Evolutionary conservation across 2,329 filamentous ascomycete genomes (phyloP), one percentile per base, ranked within the genome.

Genomic region (Lasiodiplodia sp.): DNA sequence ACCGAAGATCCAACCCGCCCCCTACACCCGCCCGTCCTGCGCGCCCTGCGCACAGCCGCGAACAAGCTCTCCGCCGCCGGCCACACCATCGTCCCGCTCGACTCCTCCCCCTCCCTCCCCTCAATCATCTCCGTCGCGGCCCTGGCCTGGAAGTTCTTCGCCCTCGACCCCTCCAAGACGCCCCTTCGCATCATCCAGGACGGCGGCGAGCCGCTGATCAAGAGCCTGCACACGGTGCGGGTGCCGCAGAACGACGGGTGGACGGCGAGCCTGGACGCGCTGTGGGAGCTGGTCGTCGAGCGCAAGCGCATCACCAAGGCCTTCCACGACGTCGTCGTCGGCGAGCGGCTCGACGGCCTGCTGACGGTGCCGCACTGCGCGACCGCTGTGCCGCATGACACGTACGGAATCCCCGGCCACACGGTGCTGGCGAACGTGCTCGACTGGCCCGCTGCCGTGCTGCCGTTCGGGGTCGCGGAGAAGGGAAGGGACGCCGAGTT

Each of bases 361-460:
- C 64, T 89, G n/a, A 81, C 80, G 65, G 81, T 84, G 3, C 80
- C 81, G 3, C 82, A 85, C 6, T 83, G 85, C 71, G 81, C 77
- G 14, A 87, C 85, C 0, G 86, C 87, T 0, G 82, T 85, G 0
- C 78, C 65, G 18, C 65, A 67, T 7, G 65, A 67, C 21, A 52
- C 65, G 31, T 67, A 60, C 16, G 65, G 64, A 0, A 34, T 79
- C 0, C 77, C 82, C 1, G 74, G 79, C 0, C 86, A 85, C 65
- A 87, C 86, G 0, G 73, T 82, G 21, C 69, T 87, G 37, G 81
- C 81, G 74, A 89, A 88, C 69, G 25, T 87, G 10, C 71, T 88
- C 4, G 84, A 88, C 82, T 87, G 84, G 72, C 86, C 86, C 3
- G 81, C 84, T 3, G 85, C 82, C 8, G 80, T 86, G 2, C 77